phyloP scores from a whole-genome alignment of 2,329 filamentous ascomycete species.

The Clonostachys rosea region DNA sequence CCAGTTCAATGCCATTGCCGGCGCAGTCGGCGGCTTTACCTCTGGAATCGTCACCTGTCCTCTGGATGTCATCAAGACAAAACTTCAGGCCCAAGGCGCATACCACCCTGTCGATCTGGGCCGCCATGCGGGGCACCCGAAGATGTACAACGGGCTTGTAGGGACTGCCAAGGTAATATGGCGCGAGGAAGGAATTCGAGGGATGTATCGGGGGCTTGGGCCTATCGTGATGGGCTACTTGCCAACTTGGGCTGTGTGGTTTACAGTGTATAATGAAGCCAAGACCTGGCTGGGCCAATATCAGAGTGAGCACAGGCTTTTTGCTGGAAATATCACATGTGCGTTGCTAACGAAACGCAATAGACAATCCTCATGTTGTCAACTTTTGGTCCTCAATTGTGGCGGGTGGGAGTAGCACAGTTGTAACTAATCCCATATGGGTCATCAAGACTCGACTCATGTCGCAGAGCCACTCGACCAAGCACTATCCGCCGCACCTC shows the following conservation, averaged over 20 bases:
- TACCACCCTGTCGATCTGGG: constrained; percentile 54
- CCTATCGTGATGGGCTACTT: constrained; percentile 95
- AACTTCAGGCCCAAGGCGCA: constrained; percentile 90
- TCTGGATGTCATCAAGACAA: constrained; percentile 98
- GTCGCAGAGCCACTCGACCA: constrained; percentile 70
- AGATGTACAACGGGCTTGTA: constrained; percentile 79
- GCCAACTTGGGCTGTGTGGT: constrained; percentile 97
- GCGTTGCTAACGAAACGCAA: constrained; percentile 8
- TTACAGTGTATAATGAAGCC: constrained; percentile 91
- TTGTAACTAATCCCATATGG: constrained; percentile 97
- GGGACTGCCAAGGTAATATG: constrained; percentile 86
- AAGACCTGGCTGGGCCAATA: constrained; percentile 68
- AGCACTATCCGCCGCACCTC: constrained; percentile 28
- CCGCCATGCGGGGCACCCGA: constrained; percentile 41
- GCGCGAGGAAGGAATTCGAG: constrained; percentile 80
- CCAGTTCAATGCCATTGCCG: constrained; percentile 78
- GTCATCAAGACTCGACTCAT: constrained; percentile 98
- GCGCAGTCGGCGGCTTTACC: constrained; percentile 84
- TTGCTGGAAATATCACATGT: background rate
- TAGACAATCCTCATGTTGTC: constrained; percentile 72
- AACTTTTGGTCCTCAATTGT: constrained; percentile 87
- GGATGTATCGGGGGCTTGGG: constrained; percentile 88
- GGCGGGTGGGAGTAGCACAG: constrained; percentile 86
- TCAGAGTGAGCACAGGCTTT: constrained; percentile 43
- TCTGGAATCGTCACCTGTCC: constrained; percentile 95